Percentiles rank a stretch among this genome's conserved stretches.
These are phyloP conservation scores for Apiosordaria backusii DNA, from an alignment of 495 filamentous ascomycete species.

Conservation along the genomic window DNA sequence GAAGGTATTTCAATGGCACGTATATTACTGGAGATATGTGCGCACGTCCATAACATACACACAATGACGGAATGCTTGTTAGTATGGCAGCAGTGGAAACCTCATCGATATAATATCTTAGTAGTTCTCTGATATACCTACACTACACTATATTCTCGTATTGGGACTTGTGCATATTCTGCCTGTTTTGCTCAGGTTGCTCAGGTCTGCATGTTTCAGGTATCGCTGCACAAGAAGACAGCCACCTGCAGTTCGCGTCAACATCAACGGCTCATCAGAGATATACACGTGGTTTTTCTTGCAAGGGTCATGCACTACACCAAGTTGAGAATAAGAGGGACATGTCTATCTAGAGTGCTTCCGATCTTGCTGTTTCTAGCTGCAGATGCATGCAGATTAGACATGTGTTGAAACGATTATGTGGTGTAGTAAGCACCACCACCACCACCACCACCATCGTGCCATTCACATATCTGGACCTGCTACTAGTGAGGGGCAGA, in stretches of 20 bases:
- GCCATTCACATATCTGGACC: too few species aligned
- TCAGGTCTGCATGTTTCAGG: not conserved
- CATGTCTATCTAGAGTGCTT: not conserved
- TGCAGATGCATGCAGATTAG: not conserved
- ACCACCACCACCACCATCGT: not conserved
- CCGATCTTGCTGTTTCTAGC: constrained; percentile 6
- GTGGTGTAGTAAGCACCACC: not conserved
- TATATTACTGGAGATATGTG: not conserved
- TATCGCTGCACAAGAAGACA: not conserved
- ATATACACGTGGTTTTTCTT: not conserved
- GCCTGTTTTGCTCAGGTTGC: not conserved
- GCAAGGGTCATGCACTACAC: not conserved
- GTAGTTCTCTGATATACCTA: not conserved
- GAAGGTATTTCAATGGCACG: not conserved
- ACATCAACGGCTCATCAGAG: not conserved
- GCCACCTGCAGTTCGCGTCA: not conserved
- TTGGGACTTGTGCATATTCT: not conserved
- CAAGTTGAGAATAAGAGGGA: not conserved
- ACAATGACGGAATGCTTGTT: not conserved
- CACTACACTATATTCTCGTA: not conserved
- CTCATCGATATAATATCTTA: not conserved
- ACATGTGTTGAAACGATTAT: not conserved
- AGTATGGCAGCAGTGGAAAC: not conserved
- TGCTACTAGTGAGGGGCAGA: too few species aligned
- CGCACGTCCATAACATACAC: not conserved